Evolutionary conservation across 768 basidiomycete genomes (phyloP), one percentile per base, ranked within the genome.

Genomic region (Naganishia onofrii): DNA sequence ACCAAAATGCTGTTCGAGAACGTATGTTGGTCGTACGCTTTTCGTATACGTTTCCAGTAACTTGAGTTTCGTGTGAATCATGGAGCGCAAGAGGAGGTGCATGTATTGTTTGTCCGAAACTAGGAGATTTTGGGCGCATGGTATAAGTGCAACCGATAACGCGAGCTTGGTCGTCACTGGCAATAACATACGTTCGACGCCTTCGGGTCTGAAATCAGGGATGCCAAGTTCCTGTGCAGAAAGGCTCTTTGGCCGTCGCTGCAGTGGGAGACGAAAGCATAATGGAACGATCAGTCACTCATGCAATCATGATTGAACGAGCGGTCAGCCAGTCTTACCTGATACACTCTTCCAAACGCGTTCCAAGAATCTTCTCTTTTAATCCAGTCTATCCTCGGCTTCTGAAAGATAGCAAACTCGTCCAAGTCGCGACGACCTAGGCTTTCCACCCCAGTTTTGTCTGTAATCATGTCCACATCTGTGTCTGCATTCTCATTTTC

Each of bases 301-400:
- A 5, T 15, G 42, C 34, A 32, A 19, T 10, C 46, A n/a, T 21
- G 28, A n/a, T 8, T n/a, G n/a, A n/a, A 32, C 32, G 60, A 29
- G 15, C 34, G 23, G 0, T n/a, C 10, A 2, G 12, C 34, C 51
- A 1, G 15, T 31, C 69, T 19, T 28, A 64, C 69, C 38, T 60
- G 23, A 55, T 70, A 36, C 7, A 56, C 26, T 23, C 60, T 8
- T 17, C 69, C 69, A n/a, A 70, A 70, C 3, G 69, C 58, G 21
- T 70, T 53, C 69, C 69, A 70, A 7, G 34, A 42, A 19, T 51
- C 69, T 19, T 64, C 60, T 54, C 52, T 48, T 28, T 54, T 46
- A 23, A 70, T 70, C 69, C 69, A 70, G 52, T 70, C 69, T 42
- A 70, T 60, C 21, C 63, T 44, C 17, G 69, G 69, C 5, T 60